Conservation (phyloP, 352 stramenopile genomes). For the Phytophthora boehmeriae region DNA sequence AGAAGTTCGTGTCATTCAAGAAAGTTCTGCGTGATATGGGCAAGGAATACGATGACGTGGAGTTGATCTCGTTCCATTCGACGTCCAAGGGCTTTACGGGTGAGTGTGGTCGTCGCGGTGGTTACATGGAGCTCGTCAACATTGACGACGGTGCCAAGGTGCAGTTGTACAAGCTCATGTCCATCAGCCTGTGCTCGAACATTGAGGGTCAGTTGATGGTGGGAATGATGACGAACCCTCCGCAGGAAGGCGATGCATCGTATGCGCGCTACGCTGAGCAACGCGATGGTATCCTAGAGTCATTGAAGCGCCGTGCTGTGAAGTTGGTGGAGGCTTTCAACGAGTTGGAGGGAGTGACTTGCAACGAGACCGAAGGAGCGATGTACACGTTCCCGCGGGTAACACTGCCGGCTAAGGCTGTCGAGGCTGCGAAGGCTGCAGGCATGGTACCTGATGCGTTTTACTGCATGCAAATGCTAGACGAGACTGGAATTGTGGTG, state of each 20-base stretch:
- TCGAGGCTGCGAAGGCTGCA: slow-evolving; percentile 76
- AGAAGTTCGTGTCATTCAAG: slow-evolving; percentile 95
- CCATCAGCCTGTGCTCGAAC: slow-evolving; percentile 96
- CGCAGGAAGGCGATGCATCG: slow-evolving; percentile 88
- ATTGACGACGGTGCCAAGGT: slow-evolving; percentile 92
- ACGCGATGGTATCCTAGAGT: slow-evolving; percentile 91
- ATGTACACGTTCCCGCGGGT: slow-evolving; percentile 99
- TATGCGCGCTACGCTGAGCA: slow-evolving; percentile 93
- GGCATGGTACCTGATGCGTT: slow-evolving; percentile 94
- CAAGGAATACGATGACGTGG: slow-evolving; percentile 80
- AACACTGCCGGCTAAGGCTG: slow-evolving; percentile 87
- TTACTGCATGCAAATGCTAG: slow-evolving; percentile 97
- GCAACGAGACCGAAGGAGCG: slow-evolving; percentile 95
- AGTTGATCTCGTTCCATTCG: slow-evolving; percentile 99
- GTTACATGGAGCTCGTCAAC: slow-evolving; percentile 97
- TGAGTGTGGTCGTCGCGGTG: slow-evolving; percentile 96
- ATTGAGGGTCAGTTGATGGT: slow-evolving; percentile 98
- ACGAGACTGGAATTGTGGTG: slow-evolving; percentile 97
- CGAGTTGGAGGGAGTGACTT: slow-evolving; percentile 96
- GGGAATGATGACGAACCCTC: slow-evolving; percentile 98
- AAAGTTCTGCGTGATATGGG: slow-evolving; percentile 94
- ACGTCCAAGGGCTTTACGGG: slow-evolving; percentile 99
- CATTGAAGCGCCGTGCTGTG: slow-evolving; percentile 92
- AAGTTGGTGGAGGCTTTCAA: slow-evolving; percentile 96
- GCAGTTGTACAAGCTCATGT: slow-evolving; percentile 99